Percentiles rank a stretch among this genome's conserved stretches.
Conservation (phyloP, 768 basidiomycete species). For the Rickenella mellea region DNA sequence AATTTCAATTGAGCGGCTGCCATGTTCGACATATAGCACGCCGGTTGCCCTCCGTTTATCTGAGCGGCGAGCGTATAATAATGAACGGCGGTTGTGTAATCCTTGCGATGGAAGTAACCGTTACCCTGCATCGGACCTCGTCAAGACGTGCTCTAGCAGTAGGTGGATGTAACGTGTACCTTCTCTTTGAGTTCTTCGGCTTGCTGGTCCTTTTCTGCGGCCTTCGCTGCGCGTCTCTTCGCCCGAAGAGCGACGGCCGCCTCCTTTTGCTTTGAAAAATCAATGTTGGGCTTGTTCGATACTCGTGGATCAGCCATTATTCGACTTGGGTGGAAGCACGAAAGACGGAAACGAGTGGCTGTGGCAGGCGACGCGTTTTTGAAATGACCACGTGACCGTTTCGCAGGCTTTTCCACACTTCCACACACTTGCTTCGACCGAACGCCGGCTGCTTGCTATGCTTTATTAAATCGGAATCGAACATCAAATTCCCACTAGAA, state of each 20-base stretch:
- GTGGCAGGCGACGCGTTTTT: no score
- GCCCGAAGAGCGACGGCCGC: background rate
- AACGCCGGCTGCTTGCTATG: no score
- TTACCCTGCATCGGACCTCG: slow-evolving; percentile 28
- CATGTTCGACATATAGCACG: slow-evolving; percentile 33
- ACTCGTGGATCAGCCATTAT: background rate
- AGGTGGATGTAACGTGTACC: slow-evolving; percentile 8
- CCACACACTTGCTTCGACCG: no score
- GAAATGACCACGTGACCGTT: no score
- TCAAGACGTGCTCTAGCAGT: background rate
- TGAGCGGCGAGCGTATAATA: slow-evolving; percentile 31
- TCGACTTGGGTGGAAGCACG: no score
- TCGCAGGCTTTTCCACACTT: no score
- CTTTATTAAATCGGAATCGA: no score
- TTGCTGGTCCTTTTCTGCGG: slow-evolving; percentile 10
- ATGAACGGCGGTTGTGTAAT: slow-evolving; percentile 27
- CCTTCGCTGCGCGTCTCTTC: slow-evolving; percentile 10
- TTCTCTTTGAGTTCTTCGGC: slow-evolving; percentile 22
- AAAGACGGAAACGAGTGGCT: no score
- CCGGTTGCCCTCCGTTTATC: slow-evolving; percentile 26
- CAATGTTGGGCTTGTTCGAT: background rate
- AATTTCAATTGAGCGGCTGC: slow-evolving; percentile 33
- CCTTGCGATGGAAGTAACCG: slow-evolving; percentile 24
- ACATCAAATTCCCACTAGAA: no score
- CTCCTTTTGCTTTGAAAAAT: background rate